These are phyloP conservation scores for Sequoiadendron giganteum DNA, from an alignment of 75 land plant species.

Conservation along the genomic window DNA sequence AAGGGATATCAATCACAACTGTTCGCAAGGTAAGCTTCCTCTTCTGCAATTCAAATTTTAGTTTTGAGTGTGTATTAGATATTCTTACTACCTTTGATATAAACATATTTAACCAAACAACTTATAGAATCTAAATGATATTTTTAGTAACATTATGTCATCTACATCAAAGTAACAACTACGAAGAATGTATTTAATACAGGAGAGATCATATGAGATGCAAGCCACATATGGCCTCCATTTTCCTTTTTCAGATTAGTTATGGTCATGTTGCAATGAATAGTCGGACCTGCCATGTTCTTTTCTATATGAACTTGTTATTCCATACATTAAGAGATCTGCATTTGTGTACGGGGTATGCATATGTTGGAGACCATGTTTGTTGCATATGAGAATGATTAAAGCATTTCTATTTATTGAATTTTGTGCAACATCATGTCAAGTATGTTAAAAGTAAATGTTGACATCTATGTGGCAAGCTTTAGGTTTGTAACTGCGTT, in stretches of 20 bases:
- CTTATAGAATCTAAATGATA: background rate
- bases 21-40: constrained; percentile 80
- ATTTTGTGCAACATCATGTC: background rate
- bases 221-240: background rate
- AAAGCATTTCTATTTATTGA: background rate
- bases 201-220: background rate
- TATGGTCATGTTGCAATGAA: background rate
- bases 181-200: background rate
- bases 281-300: background rate
- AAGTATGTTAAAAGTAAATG: background rate
- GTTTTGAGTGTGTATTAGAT: background rate
- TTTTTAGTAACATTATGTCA: background rate
- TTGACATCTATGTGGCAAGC: background rate
- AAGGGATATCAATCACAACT: constrained; percentile 73
- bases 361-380: background rate
- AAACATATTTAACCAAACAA: background rate
- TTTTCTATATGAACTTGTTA: background rate
- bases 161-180: background rate
- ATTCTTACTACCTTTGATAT: background rate
- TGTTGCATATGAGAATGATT: background rate
- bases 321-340: background rate
- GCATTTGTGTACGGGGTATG: background rate
- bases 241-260: background rate
- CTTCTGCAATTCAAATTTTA: background rate
- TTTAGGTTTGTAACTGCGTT: background rate